Evolutionary conservation across 768 basidiomycete species (phyloP).

Genomic region (Suillus occidentalis): DNA sequence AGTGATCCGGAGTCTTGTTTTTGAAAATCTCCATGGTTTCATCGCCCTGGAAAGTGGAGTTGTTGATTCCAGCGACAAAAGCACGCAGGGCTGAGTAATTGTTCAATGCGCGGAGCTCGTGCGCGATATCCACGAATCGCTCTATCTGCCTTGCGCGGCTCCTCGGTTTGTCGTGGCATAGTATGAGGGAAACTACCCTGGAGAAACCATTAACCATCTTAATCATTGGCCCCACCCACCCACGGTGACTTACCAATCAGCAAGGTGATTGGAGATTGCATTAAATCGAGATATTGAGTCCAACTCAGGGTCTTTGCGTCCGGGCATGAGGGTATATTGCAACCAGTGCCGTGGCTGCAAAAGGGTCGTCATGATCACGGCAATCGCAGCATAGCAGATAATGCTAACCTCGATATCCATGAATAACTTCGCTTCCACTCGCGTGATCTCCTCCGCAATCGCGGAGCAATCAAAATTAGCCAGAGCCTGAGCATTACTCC

Average conservation of each 20-base stretch:
- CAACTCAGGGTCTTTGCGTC: constrained; percentile 59
- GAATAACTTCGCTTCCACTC: constrained; percentile 68
- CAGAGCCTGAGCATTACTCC: constrained; percentile 57
- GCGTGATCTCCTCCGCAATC: constrained; percentile 86
- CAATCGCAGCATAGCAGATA: not conserved
- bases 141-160: constrained; percentile 81
- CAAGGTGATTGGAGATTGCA: constrained; percentile 77
- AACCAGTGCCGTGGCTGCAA: constrained; percentile 85
- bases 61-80: constrained; percentile 91
- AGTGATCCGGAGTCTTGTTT: constrained; percentile 60
- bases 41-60: constrained; percentile 74
- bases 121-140: constrained; percentile 83
- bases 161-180: constrained; percentile 81
- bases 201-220: constrained; percentile 11
- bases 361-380: constrained; percentile 3
- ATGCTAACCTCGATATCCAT: constrained; percentile 68
- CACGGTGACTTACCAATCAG: constrained; percentile 61
- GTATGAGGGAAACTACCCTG: constrained; percentile 89
- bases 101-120: constrained; percentile 75
- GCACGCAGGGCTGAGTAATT: constrained; percentile 94
- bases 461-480: constrained; percentile 56
- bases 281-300: constrained; percentile 78
- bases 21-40: constrained; percentile 77
- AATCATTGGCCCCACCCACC: not conserved
- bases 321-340: constrained; percentile 69